Evolutionary conservation across 1,139 yeast genomes (phyloP), one percentile per base, ranked within the genome.

Genomic region (Sugiyamaella castrensis): DNA sequence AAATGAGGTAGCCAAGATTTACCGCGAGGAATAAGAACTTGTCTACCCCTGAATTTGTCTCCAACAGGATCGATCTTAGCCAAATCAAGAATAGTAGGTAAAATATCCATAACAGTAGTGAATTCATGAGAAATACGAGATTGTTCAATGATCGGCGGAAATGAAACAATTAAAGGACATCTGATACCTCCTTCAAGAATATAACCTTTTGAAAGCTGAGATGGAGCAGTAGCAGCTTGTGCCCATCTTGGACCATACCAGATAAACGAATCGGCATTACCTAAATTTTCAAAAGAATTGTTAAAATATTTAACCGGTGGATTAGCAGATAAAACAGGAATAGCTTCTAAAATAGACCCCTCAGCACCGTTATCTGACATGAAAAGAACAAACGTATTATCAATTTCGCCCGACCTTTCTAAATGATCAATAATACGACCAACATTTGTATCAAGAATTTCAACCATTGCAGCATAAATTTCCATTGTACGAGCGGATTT

Each of bases 361-460:
- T 79, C 82, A 2, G 83, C 83, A 10, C 83, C 83, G 59, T 79
- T 79, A 60, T 79, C 82, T 1, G 82, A 77, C 80, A 78, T 75
- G 63, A 79, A 79, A 28, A 76, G 49, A n/a, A 79, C 67, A 50
- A 77, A 70, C 0, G 82, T 79, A 58, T 79, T 76, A 34, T 78
- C 81, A 24, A 75, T 62, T 56, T 77, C 77, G 2, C 70, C 74
- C 1, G 64, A 61, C 3, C 55, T 51, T 51, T 75, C 71, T 38
- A 79, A 62, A 37, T 67, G 62, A 16, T 71, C 67, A 12, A 79
- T 44, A 1, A 79, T 71, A 44, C 74, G 67, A 1, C 82, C 82
- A 37, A 79, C 65, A 52, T 78, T 72, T 46, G 63, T 60, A 57
- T 79, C 83, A 56, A 78, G 55, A 8, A 71, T 60, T 40, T 79